Evolutionary conservation across 2,329 filamentous ascomycete species (phyloP), one percentile per base, ranked within the genome.

Genomic region (Ciborinia camelliae): DNA sequence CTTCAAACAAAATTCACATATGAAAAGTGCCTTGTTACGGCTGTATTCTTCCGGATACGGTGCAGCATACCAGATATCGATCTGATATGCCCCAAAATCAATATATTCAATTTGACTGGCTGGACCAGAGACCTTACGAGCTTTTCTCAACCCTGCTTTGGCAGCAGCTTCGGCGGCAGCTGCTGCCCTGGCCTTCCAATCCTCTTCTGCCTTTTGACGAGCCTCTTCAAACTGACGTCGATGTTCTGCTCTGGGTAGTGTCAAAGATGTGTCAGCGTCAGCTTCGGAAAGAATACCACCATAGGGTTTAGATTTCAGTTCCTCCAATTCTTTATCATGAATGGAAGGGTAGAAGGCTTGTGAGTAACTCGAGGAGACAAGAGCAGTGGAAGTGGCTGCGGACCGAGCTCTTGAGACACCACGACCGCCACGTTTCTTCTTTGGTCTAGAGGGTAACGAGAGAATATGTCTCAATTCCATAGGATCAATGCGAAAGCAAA

Each of bases 31-130:
- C 37, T 91, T 89, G 75, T 99, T 98, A 69, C 94, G 88, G 76
- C 92, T 98, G 80, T 99, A 99, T 78, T 99, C 95, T 75, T 97
- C 95, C 0, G 95, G 95, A 75, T 99, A 99, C 15, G 95, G 96
- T 47, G 95, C 95, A 37, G 95, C 94, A 78, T 99, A 97, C 93
- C 95, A 98, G 3, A 95, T 99, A 75, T 99, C 95, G 71, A 99
- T 99, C 77, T 99, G 95, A 83, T 90, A 96, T 60, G 92, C 92
- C 53, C 95, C 95, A 78, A 99, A 98, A 73, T 97, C 95, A 79
- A 99, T 97, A 78, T 93, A 97, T 77, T 98, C 96, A 76, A 99
- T 98, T 78, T 97, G 95, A 76, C 93, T 98, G 5, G 92, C 91
- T 35, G 92, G 91, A 0, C 91, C 91, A n/a, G 87, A 86, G 4